Conservation (phyloP, 139 green algal species). For the Chlorella vulgaris region DNA sequence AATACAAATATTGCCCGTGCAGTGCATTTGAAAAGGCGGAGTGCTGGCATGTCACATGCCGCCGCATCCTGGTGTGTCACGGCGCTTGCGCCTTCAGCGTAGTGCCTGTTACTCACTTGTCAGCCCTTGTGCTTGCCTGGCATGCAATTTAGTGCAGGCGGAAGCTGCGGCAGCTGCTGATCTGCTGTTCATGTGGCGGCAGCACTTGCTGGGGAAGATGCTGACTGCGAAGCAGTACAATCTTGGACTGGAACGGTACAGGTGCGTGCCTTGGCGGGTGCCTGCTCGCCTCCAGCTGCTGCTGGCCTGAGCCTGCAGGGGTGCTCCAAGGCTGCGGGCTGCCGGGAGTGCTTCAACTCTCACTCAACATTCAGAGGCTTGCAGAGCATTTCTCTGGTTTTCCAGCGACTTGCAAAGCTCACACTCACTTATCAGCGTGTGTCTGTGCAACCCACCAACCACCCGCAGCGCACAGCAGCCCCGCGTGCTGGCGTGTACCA, state of each 20-base stretch:
- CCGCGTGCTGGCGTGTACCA: background rate
- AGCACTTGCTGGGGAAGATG: background rate
- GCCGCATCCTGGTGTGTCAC: background rate
- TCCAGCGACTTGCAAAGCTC: too few relatives aligned
- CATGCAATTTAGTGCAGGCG: background rate
- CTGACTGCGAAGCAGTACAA: constrained; percentile 1
- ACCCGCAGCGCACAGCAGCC: background rate
- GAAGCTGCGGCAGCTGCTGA: constrained; percentile 8
- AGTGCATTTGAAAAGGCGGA: too few relatives aligned
- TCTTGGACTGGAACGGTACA: constrained; percentile 11
- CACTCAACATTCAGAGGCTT: too few relatives aligned
- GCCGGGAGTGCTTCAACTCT: too few relatives aligned
- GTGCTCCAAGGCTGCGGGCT: too few relatives aligned
- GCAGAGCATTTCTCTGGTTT: too few relatives aligned
- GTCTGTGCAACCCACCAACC: background rate
- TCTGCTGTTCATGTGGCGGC: constrained; percentile 13
- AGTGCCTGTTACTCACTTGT: background rate
- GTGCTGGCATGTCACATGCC: too few relatives aligned
- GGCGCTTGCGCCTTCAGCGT: background rate
- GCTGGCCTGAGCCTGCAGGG: too few relatives aligned
- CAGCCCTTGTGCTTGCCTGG: background rate
- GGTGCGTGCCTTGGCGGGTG: background rate
- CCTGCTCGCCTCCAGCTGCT: background rate
- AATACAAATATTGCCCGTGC: background rate
- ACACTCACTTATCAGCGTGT: background rate